These are phyloP conservation scores for Bremia lactucae DNA, from an alignment of 352 stramenopile genomes.

Conservation along the genomic window DNA sequence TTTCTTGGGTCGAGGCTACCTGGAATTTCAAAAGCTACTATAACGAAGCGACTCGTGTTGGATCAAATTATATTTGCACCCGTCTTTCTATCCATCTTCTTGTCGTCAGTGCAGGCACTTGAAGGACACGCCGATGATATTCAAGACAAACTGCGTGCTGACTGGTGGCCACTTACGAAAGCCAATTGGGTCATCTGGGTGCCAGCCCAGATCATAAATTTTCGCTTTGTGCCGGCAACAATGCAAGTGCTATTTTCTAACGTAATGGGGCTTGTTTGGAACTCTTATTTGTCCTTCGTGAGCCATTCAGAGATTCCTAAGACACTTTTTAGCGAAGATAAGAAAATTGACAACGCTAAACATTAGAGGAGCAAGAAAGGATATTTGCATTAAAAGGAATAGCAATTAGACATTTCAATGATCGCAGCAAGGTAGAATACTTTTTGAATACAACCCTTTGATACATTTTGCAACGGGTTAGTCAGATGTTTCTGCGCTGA, in stretches of 20 bases:
- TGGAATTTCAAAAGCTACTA: conserved; percentile 21
- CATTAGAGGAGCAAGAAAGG: background rate
- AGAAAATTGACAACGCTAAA: background rate
- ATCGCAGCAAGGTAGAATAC: background rate
- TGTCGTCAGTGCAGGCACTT: conserved; percentile 52
- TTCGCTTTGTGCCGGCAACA: conserved; percentile 58
- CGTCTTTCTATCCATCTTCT: conserved; percentile 63
- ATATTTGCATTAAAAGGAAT: background rate
- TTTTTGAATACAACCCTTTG: background rate
- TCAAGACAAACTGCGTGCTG: conserved; percentile 43
- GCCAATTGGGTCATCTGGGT: conserved; percentile 80
- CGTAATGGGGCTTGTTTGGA: conserved; percentile 72
- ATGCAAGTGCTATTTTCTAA: conserved; percentile 83
- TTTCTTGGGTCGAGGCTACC: conserved; percentile 36
- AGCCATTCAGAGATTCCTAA: conserved; percentile 35
- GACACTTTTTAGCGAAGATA: conserved; percentile 4
- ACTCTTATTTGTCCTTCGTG: conserved; percentile 73
- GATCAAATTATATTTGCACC: conserved; percentile 76
- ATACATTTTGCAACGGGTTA: conserved; percentile 7
- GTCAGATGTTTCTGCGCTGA: conserved; percentile 45
- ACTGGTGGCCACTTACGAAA: conserved; percentile 74
- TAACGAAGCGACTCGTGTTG: conserved; percentile 58
- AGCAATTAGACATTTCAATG: conserved; percentile 5
- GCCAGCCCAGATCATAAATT: conserved; percentile 71
- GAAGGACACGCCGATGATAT: conserved; percentile 43